These are phyloP conservation scores for Kodamaea hsintzibuensis DNA, from an alignment of 805 yeast species.

Conservation along the genomic window DNA sequence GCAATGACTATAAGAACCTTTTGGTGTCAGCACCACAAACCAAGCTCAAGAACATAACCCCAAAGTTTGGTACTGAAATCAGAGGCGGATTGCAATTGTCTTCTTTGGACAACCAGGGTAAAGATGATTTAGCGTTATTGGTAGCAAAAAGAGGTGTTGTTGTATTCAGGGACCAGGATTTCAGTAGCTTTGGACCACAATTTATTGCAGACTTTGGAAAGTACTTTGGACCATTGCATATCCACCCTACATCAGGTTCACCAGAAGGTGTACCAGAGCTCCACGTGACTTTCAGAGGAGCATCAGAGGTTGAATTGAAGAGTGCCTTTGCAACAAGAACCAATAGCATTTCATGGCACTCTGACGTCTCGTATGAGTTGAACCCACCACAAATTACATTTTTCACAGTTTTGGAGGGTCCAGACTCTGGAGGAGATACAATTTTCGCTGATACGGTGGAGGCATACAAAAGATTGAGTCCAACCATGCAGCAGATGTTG, in stretches of 20 bases:
- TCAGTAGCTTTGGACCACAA: constrained; percentile 40
- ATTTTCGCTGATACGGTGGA: constrained; percentile 69
- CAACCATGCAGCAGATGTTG: constrained; percentile 57
- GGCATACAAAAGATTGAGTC: constrained; percentile 71
- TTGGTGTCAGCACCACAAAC: constrained; percentile 18
- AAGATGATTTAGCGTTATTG: constrained; percentile 33
- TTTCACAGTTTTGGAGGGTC: constrained; percentile 59
- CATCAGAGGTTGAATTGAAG: constrained; percentile 38
- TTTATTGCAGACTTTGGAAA: constrained; percentile 56
- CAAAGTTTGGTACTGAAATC: constrained; percentile 34
- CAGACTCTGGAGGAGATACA: constrained; percentile 75
- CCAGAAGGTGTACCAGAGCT: constrained; percentile 64
- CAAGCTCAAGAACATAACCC: constrained; percentile 25
- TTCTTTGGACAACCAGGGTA: constrained; percentile 23
- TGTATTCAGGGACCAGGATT: constrained; percentile 34
- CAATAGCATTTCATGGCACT: constrained; percentile 58
- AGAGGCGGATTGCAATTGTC: constrained; percentile 31
- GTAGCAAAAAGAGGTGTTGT: constrained; percentile 38
- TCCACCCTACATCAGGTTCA: constrained; percentile 75
- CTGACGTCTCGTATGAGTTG: constrained; percentile 72
- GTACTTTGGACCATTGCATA: constrained; percentile 69
- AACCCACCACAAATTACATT: constrained; percentile 75
- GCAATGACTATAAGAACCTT: constrained; percentile 21
- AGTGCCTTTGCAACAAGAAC: constrained; percentile 36
- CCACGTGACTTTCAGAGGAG: constrained; percentile 59